Conservation (phyloP, 257 asterid genomes). For the Handroanthus guayacan region DNA sequence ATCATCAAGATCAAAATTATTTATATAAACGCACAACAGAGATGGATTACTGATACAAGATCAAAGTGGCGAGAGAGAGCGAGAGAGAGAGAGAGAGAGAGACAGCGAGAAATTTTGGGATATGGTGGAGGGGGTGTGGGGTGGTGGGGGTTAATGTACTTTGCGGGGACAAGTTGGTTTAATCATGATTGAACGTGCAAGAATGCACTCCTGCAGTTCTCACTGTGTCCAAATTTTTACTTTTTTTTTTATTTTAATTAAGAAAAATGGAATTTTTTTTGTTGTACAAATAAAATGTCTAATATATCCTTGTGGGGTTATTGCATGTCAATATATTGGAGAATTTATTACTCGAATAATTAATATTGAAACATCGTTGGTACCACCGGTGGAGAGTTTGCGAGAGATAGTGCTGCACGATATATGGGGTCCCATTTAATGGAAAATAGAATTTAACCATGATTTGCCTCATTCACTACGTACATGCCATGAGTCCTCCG, state of each 20-base stretch:
- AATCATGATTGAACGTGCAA: constrained; percentile 49
- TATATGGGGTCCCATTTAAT: too few relatives aligned
- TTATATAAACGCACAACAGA: too few relatives aligned
- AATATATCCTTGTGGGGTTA: not conserved
- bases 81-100: not conserved
- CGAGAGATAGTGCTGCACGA: too few relatives aligned
- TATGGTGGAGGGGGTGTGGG: too few relatives aligned
- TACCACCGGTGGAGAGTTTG: too few relatives aligned
- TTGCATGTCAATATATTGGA: not conserved
- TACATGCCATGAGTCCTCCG: too few relatives aligned
- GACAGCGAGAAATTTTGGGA: not conserved
- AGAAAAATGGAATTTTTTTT: not conserved
- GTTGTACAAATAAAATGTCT: not conserved
- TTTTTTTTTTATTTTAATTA: not conserved
- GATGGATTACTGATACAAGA: too few relatives aligned
- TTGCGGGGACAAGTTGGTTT: constrained; percentile 35
- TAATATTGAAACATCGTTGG: too few relatives aligned
- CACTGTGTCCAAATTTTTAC: not conserved
- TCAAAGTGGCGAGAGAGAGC: too few relatives aligned
- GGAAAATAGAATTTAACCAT: too few relatives aligned
- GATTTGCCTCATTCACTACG: too few relatives aligned
- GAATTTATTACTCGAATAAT: too few relatives aligned
- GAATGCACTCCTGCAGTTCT: not conserved
- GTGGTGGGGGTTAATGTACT: constrained; percentile 14
- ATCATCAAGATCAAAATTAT: not conserved